Base-by-base conservation (phyloP, 306 rosid species). In the Medicago arabica region DNA sequence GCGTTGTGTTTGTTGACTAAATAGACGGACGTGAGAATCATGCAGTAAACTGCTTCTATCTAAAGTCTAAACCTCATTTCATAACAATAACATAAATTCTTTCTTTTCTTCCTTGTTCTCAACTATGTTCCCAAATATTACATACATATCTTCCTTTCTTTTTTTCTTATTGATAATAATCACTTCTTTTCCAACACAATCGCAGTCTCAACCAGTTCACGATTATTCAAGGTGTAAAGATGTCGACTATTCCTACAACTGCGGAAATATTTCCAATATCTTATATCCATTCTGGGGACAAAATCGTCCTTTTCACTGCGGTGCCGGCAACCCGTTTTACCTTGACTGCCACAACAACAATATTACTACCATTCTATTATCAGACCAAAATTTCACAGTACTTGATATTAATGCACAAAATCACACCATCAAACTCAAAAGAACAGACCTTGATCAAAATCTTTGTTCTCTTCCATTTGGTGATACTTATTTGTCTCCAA, bases 261-360 rank as follows among this genome's bases (percentile, higher is more conserved):
- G 92, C 15, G 90, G 87, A n/a, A 0, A 0, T 0, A 1, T 88
- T 0, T 1, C 6, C 5, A 19, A 34, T 69, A 69, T 88, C 4
- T 1, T 0, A 0, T 85, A 80, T 54, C 93, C 93, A 1, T 86
- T 86, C 67, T 86, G 87, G 89, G 82, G 53, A 1, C 17, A 1
- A 0, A 0, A 17, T 5, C 8, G 78, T 0, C 14, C 71, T 4
- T 0, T 0, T 0, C 1, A 13, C 5, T 86, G 92, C 15, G 86
- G 85, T 0, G 89, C 87, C 0, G 71, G 55, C 0, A 0, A 0
- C 0, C 15, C 40, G 0, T 83, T 79, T 80, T 0, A 43, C 6
- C 86, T 91, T 40, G 0, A 0, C 0, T 87, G 88, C 71, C 0
- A 1, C 1, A 0, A n/a, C 0, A 0, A 59, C 6, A 2, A 1